phyloP scores from a whole-genome alignment of 768 basidiomycete species.

The Chiua virens region DNA sequence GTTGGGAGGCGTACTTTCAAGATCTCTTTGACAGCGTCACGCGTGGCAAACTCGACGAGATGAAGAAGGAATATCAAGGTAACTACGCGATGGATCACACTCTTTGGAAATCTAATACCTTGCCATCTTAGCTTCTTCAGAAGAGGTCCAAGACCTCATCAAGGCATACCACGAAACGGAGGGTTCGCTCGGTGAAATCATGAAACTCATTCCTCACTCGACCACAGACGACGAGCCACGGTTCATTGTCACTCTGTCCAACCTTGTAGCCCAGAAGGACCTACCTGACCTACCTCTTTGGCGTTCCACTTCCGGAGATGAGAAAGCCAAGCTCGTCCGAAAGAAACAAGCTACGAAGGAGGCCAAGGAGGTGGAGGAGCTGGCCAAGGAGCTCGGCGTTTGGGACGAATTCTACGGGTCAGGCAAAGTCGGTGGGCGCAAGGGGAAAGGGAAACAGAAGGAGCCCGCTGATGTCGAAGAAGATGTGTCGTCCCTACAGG shows the following conservation, averaged over 20 bases:
- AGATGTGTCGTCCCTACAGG: conserved; percentile 71
- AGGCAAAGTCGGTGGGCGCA: conserved; percentile 63
- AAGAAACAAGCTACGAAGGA: conserved; percentile 76
- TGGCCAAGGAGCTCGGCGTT: conserved; percentile 86
- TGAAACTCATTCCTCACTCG: conserved; percentile 85
- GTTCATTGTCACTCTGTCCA: conserved; percentile 67
- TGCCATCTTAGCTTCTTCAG: conserved; percentile 63
- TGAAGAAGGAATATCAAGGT: conserved; percentile 95
- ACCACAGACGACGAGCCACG: conserved; percentile 83
- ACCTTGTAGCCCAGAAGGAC: conserved; percentile 60
- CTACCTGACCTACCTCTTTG: conserved; percentile 60
- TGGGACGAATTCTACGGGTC: conserved; percentile 93
- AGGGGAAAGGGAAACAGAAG: conserved; percentile 53
- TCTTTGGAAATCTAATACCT: neutral
- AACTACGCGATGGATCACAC: neutral
- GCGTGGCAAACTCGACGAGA: conserved; percentile 81
- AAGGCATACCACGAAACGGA: conserved; percentile 66
- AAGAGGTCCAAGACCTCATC: conserved; percentile 81
- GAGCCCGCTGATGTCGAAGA: conserved; percentile 47
- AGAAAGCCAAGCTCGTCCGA: conserved; percentile 73
- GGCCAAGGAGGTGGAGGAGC: conserved; percentile 77
- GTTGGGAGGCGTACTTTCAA: conserved; percentile 94
- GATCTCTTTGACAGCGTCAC: conserved; percentile 87
- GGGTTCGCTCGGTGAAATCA: conserved; percentile 80
- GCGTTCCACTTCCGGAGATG: conserved; percentile 72